Evolutionary conservation across 2,329 filamentous ascomycete species (phyloP).

Genomic region (Chrysosphaeria jannelii): DNA sequence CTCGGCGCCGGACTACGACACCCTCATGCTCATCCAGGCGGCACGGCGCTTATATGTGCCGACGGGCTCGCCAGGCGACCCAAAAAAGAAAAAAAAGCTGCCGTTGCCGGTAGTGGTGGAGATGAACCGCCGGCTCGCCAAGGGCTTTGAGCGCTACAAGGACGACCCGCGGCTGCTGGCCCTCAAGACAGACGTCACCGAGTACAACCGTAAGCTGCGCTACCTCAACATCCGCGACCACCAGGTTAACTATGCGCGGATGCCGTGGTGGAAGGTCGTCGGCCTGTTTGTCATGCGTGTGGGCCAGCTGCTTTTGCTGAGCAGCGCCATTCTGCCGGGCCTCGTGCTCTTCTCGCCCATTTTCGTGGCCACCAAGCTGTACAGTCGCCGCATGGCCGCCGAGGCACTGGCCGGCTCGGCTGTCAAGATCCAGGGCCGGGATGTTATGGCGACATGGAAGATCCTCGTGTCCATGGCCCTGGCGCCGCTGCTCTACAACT

Average conservation of each 20-base stretch:
- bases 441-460: constrained; percentile 89
- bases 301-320: constrained; percentile 44
- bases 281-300: constrained; percentile 53
- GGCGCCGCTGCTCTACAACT: constrained; percentile 52
- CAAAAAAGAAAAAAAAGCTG: too few species aligned
- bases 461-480: constrained; percentile 64
- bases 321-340: constrained; percentile 59
- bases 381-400: constrained; percentile 54
- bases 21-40: constrained; percentile 86
- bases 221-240: constrained; percentile 76
- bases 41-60: constrained; percentile 81
- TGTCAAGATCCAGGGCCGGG: constrained; percentile 64
- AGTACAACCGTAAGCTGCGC: constrained; percentile 66
- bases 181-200: constrained; percentile 43
- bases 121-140: constrained; percentile 67
- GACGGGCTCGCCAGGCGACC: too few species aligned
- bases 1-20: constrained; percentile 80
- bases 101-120: constrained; percentile 81
- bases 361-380: constrained; percentile 57
- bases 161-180: constrained; percentile 58
- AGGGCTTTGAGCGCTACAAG: constrained; percentile 81
- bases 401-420: constrained; percentile 62
- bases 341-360: constrained; percentile 67
- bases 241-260: constrained; percentile 72
- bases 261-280: constrained; percentile 48